Conservation (phyloP, 2,329 filamentous ascomycete species). For the Xylariaceae sp. region DNA sequence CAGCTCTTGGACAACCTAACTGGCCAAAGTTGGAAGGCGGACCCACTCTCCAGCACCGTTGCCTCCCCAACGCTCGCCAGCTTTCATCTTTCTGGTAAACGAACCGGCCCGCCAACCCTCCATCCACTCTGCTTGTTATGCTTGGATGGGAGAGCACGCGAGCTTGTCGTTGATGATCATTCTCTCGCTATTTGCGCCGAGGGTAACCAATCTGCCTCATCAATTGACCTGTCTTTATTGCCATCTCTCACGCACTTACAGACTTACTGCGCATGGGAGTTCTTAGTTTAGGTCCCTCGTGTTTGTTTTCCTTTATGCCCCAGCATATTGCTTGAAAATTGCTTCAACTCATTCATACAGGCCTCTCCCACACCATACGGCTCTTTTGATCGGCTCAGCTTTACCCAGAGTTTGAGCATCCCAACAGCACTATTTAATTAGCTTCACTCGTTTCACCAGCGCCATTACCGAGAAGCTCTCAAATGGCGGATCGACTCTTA, state of each 20-base stretch:
- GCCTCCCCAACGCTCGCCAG: conserved; percentile 27
- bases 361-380: background rate
- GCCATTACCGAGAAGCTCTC: conserved; percentile 13
- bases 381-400: background rate
- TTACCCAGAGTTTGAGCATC: conserved; percentile 6
- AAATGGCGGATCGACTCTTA: conserved; percentile 47
- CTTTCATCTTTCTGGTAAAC: conserved; percentile 20
- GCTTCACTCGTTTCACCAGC: conserved; percentile 11
- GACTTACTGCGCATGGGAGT: conserved; percentile 12
- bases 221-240: conserved; percentile 12
- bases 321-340: background rate
- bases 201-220: conserved; percentile 6
- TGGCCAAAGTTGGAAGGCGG: background rate
- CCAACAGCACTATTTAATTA: conserved; percentile 6
- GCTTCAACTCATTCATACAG: background rate
- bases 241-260: conserved; percentile 21
- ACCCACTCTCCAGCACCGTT: conserved; percentile 20
- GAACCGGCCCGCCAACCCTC: conserved; percentile 14
- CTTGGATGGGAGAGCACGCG: background rate
- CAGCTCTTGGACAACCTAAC: background rate
- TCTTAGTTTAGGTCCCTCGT: background rate
- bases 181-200: conserved; percentile 17
- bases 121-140: conserved; percentile 7
- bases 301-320: conserved; percentile 9
- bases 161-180: background rate